Evolutionary conservation across 2,329 filamentous ascomycete species (phyloP).

Genomic region (Xylaria sp.): DNA sequence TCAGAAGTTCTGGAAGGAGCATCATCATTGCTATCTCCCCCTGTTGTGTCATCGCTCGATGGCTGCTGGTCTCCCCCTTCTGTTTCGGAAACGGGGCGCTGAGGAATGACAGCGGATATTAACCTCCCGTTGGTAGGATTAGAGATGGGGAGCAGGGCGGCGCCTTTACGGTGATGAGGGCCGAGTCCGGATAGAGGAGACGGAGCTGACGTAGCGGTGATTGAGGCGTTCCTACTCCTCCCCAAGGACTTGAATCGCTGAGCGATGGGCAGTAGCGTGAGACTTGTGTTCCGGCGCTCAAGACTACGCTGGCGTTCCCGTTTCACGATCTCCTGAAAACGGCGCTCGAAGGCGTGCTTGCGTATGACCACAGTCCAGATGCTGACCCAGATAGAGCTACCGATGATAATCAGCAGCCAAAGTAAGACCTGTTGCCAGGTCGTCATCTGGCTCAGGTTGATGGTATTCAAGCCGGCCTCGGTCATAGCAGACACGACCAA

Average conservation of each 20-base stretch:
- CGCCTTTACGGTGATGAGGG: background rate
- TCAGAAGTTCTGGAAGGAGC: conserved; percentile 31
- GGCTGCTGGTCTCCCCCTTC: background rate
- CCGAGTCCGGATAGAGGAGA: conserved; percentile 10
- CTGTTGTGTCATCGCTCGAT: background rate
- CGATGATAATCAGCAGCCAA: conserved; percentile 71
- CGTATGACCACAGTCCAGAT: conserved; percentile 71
- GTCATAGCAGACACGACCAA: conserved; percentile 74
- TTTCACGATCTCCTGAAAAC: conserved; percentile 65
- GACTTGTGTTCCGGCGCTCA: conserved; percentile 42
- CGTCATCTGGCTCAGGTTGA: conserved; percentile 71
- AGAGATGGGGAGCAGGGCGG: conserved; percentile 39
- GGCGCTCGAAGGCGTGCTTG: conserved; percentile 69
- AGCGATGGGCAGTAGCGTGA: conserved; percentile 47
- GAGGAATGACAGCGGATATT: conserved; percentile 39
- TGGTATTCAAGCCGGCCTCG: conserved; percentile 69
- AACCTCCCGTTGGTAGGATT: conserved; percentile 40
- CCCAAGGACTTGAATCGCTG: conserved; percentile 42
- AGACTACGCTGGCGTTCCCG: conserved; percentile 53
- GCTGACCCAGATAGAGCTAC: conserved; percentile 72
- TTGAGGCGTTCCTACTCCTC: conserved; percentile 36
- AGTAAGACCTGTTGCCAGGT: conserved; percentile 74
- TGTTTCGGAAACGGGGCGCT: background rate
- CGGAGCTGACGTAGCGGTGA: conserved; percentile 21
- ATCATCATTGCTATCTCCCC: background rate